Conservation (phyloP, 306 rosid species). For the Lithocarpus polystachyus region DNA sequence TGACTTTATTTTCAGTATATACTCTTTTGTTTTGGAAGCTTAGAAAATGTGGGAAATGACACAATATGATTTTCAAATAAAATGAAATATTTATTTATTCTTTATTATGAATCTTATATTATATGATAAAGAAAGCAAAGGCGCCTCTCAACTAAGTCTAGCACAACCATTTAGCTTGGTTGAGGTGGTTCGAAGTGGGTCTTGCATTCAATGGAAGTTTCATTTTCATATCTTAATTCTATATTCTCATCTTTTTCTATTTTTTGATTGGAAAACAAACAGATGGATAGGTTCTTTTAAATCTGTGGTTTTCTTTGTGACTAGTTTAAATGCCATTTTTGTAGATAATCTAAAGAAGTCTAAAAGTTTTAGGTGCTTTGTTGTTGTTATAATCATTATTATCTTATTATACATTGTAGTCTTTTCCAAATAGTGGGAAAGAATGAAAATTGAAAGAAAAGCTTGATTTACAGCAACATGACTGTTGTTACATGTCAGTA, state of each 20-base stretch:
- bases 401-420: no score
- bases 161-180: background rate
- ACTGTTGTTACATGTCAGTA: no score
- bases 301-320: background rate
- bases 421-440: no score
- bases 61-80: background rate
- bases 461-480: background rate
- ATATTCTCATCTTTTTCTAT: background rate
- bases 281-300: slow-evolving; percentile 13
- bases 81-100: background rate
- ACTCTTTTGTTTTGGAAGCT: background rate
- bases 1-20: no score
- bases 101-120: background rate
- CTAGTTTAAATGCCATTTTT: no score
- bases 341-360: no score
- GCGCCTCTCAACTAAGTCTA: background rate
- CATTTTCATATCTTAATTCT: background rate
- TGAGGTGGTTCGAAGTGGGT: background rate
- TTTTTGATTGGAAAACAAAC: background rate
- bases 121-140: background rate
- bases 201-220: background rate
- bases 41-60: slow-evolving; percentile 6
- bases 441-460: no score
- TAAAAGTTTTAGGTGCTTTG: no score
- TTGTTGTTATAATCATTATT: no score